Conservation (phyloP, 176 grass and related monocot genomes). For the Echinochloa phyllopogon region DNA sequence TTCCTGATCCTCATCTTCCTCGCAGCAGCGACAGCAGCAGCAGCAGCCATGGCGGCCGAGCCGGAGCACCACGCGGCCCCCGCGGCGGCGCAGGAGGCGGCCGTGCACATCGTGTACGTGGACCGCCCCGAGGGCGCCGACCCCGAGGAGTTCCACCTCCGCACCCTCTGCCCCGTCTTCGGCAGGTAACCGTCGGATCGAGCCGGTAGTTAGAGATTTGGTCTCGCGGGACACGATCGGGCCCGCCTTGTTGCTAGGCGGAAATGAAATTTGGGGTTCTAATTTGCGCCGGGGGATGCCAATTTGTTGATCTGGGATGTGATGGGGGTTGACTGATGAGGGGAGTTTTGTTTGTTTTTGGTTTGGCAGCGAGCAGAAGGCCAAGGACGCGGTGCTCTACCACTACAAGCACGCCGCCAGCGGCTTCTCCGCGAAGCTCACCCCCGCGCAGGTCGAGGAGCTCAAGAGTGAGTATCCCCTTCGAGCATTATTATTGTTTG, state of each 20-base stretch:
- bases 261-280: background rate
- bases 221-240: background rate
- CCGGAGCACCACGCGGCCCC: slow-evolving; percentile 39
- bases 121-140: slow-evolving; percentile 69
- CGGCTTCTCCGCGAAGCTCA: slow-evolving; percentile 90
- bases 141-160: slow-evolving; percentile 87
- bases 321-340: slow-evolving; percentile 31
- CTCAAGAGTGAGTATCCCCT: slow-evolving; percentile 69
- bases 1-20: slow-evolving; percentile 38
- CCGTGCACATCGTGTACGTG: slow-evolving; percentile 85
- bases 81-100: slow-evolving; percentile 47
- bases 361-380: slow-evolving; percentile 66
- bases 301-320: background rate
- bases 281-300: background rate
- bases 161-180: slow-evolving; percentile 68
- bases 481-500: background rate
- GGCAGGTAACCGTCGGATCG: slow-evolving; percentile 53
- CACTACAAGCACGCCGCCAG: slow-evolving; percentile 89
- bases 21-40: slow-evolving; percentile 28
- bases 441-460: slow-evolving; percentile 70
- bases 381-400: slow-evolving; percentile 75
- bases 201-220: background rate
- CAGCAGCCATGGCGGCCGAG: slow-evolving; percentile 48
- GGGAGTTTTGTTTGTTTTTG: background rate
- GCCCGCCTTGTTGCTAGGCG: background rate